These are phyloP conservation scores for Dioscorea dumetorum DNA, from an alignment of 106 monocot genomes.

Conservation along the genomic window DNA sequence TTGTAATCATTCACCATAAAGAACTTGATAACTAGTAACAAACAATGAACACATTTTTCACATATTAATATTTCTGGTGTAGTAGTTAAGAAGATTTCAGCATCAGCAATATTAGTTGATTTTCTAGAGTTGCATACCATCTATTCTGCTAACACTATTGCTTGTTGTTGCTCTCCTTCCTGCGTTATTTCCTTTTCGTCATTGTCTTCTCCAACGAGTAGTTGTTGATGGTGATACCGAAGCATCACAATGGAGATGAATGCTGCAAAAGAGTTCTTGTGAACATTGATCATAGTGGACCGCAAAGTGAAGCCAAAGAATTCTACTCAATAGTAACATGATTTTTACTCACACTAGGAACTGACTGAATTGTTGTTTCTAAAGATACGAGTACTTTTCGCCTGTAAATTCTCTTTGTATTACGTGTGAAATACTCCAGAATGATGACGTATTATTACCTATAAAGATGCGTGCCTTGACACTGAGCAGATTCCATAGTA, in stretches of 20 bases:
- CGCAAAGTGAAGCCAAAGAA: background rate
- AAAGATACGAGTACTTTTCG: background rate
- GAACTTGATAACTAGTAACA: too few relatives aligned
- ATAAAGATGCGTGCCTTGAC: constrained; percentile 57
- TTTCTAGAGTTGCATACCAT: too few relatives aligned
- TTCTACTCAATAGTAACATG: background rate
- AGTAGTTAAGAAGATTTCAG: too few relatives aligned
- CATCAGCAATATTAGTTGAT: too few relatives aligned
- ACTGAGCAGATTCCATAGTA: constrained; percentile 65
- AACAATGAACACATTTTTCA: too few relatives aligned
- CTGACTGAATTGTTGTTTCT: background rate
- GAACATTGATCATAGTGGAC: background rate
- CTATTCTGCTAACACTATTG: too few relatives aligned
- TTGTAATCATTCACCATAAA: too few relatives aligned
- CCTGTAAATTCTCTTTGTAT: too few relatives aligned
- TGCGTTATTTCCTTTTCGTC: too few relatives aligned
- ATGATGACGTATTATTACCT: constrained; percentile 20
- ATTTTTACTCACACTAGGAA: background rate
- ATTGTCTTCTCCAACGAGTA: too few relatives aligned
- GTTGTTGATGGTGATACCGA: constrained; percentile 14
- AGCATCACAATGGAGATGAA: constrained; percentile 22
- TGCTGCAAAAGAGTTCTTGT: constrained; percentile 1
- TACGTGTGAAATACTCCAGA: background rate
- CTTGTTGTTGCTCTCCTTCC: too few relatives aligned
- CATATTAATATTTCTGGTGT: too few relatives aligned